phyloP scores from a whole-genome alignment of 1,284 basidiomycete genomes.

The Mycena citricolor region DNA sequence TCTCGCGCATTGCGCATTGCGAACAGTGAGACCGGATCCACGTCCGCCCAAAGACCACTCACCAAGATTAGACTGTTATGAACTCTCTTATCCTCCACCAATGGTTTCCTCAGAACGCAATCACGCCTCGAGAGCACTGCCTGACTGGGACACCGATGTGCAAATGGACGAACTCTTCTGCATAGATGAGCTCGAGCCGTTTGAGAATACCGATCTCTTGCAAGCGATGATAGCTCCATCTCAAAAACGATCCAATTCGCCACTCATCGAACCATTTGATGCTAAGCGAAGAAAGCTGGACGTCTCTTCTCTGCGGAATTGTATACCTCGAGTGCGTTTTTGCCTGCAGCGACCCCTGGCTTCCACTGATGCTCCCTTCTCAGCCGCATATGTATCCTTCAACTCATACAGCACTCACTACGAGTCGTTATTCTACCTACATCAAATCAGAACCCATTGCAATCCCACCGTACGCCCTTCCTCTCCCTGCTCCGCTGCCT shows the following conservation, averaged over 20 bases:
- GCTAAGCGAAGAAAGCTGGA: constrained; percentile 31
- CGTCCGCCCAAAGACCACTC: too few species aligned
- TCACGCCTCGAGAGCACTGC: too few species aligned
- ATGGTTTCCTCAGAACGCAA: too few species aligned
- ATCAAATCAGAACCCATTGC: constrained; percentile 35
- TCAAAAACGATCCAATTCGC: constrained; percentile 13
- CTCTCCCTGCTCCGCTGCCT: constrained; percentile 31
- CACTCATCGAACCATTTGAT: constrained; percentile 20
- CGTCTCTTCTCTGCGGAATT: constrained; percentile 29
- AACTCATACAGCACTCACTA: constrained; percentile 18
- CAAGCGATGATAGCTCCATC: too few species aligned
- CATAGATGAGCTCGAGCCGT: constrained; percentile 43
- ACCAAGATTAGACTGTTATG: too few species aligned
- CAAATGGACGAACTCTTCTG: constrained; percentile 32
- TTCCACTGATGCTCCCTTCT: constrained; percentile 5
- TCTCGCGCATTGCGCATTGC: too few species aligned
- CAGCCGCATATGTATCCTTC: constrained; percentile 41
- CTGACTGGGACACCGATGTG: constrained; percentile 18
- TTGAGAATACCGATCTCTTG: constrained; percentile 35
- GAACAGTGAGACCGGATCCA: too few species aligned
- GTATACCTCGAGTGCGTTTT: constrained; percentile 38
- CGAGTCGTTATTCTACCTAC: constrained; percentile 29
- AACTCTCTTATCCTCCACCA: too few species aligned
- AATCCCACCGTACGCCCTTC: constrained; percentile 42
- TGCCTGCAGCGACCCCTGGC: constrained; percentile 10